A percentile compares a stretch with the other conserved stretches of the same genome.
Conservation (phyloP, 352 stramenopile species). For the Globisporangium perplexum region DNA sequence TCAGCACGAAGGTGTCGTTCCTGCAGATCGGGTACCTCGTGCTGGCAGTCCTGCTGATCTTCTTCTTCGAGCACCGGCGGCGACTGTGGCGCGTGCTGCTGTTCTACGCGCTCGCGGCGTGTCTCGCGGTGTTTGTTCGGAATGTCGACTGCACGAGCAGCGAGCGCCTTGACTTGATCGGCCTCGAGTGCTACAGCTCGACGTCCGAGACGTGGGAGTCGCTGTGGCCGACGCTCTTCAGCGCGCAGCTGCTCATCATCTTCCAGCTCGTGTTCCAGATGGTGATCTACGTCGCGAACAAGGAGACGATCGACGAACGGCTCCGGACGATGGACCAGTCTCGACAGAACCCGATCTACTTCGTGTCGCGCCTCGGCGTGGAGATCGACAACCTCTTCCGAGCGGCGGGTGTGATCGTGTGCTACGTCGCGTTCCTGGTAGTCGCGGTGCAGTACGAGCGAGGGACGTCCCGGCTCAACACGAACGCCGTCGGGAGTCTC, state of each 20-base stretch:
- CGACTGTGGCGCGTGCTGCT: slow-evolving; percentile 77
- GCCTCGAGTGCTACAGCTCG: slow-evolving; percentile 65
- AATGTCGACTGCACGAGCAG: slow-evolving; percentile 66
- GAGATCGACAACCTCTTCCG: slow-evolving; percentile 80
- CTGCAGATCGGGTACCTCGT: slow-evolving; percentile 82
- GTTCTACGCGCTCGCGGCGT: slow-evolving; percentile 60
- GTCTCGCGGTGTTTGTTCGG: slow-evolving; percentile 69
- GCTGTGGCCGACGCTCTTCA: slow-evolving; percentile 79
- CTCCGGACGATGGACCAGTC: slow-evolving; percentile 53
- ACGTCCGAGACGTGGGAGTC: slow-evolving; percentile 53
- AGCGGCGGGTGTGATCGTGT: slow-evolving; percentile 50
- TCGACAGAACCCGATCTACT: slow-evolving; percentile 70
- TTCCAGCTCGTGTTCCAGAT: slow-evolving; percentile 82
- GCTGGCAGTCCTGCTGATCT: slow-evolving; percentile 68
- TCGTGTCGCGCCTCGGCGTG: slow-evolving; percentile 59
- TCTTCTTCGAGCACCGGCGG: slow-evolving; percentile 77
- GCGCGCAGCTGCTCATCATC: slow-evolving; percentile 78
- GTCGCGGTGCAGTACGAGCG: slow-evolving; percentile 63
- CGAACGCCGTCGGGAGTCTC: slow-evolving; percentile 54
- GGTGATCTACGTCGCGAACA: slow-evolving; percentile 78
- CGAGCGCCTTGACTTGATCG: slow-evolving; percentile 47
- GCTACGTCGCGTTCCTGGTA: slow-evolving; percentile 67
- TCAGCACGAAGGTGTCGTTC: slow-evolving; percentile 78
- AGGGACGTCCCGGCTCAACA: slow-evolving; percentile 41
- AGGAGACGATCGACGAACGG: slow-evolving; percentile 58